phyloP scores from a whole-genome alignment of 768 basidiomycete species.

The Lactarius tabidus region DNA sequence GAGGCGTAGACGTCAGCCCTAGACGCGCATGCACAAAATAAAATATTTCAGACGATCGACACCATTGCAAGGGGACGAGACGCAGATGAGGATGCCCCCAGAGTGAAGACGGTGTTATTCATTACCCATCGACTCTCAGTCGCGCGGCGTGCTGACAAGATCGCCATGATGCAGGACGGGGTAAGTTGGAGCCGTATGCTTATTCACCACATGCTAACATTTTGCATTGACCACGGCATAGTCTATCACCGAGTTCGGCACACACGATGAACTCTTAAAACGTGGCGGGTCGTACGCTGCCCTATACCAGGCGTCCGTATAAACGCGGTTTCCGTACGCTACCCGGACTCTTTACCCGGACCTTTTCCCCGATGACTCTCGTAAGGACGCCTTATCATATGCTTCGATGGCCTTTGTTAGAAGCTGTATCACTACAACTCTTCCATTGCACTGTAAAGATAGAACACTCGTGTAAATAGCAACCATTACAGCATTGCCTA shows the following conservation, averaged over 20 bases:
- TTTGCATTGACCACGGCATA: slow-evolving; percentile 10
- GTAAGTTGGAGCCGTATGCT: slow-evolving; percentile 33
- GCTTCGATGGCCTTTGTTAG: slow-evolving; percentile 2
- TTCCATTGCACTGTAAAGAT: slow-evolving; percentile 23
- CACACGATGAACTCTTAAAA: slow-evolving; percentile 29
- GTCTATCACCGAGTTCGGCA: slow-evolving; percentile 31
- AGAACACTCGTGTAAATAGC: slow-evolving; percentile 19
- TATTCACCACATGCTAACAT: slow-evolving; percentile 11
- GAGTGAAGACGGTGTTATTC: slow-evolving; percentile 70
- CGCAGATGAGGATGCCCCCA: slow-evolving; percentile 37
- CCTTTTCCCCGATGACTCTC: slow-evolving; percentile 1
- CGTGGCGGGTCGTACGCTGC: slow-evolving; percentile 28
- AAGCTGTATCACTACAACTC: slow-evolving; percentile 22
- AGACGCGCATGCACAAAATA: slow-evolving; percentile 75
- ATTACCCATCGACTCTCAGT: slow-evolving; percentile 81
- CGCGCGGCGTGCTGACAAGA: slow-evolving; percentile 79
- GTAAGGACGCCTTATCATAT: slow-evolving; percentile 17
- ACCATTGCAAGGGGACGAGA: slow-evolving; percentile 53
- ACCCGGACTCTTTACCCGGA: not conserved
- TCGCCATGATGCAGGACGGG: slow-evolving; percentile 82
- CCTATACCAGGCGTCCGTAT: slow-evolving; percentile 27
- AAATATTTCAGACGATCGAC: slow-evolving; percentile 73
- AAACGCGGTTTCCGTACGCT: slow-evolving; percentile 3
- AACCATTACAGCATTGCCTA: slow-evolving; percentile 19
- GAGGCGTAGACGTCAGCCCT: slow-evolving; percentile 65